A percentile compares a stretch with the other conserved stretches of the same genome.
Evolutionary conservation across 2,329 filamentous ascomycete genomes (phyloP).

Genomic region (Ascochyta lentis): DNA sequence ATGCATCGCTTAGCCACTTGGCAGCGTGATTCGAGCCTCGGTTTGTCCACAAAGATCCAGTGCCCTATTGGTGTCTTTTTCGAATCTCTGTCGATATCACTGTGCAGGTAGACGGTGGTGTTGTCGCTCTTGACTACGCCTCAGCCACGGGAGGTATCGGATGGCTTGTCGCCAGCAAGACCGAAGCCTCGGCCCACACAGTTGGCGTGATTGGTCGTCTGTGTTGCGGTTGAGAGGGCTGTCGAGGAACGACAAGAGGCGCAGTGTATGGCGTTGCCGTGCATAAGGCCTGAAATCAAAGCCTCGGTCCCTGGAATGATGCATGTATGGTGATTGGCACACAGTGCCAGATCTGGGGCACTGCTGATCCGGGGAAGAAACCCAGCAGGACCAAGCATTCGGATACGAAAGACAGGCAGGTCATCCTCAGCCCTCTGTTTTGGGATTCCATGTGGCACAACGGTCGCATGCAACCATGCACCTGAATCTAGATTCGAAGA

Average conservation of each 20-base stretch:
- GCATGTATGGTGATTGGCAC: not conserved
- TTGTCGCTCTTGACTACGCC: not conserved
- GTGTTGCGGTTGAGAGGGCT: not conserved
- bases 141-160: constrained; percentile 9
- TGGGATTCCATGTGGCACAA: constrained; percentile 11
- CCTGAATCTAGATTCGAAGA: not conserved
- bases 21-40: constrained; percentile 2
- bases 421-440: not conserved
- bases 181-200: constrained; percentile 13
- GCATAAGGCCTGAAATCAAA: constrained; percentile 2
- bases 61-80: not conserved
- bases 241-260: not conserved
- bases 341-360: constrained; percentile 2
- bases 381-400: constrained; percentile 2
- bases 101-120: not conserved
- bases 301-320: constrained; percentile 8
- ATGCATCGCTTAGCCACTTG: constrained; percentile 10
- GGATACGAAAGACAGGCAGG: not conserved
- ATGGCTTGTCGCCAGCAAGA: not conserved
- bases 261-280: constrained; percentile 3
- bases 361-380: constrained; percentile 3
- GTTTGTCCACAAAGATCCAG: not conserved
- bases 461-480: not conserved
- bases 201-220: constrained; percentile 9
- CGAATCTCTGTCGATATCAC: not conserved